A percentile compares a stretch with the other conserved stretches of the same genome.
These are phyloP conservation scores for Leccinum subtestaceum DNA, from an alignment of 768 basidiomycete species.

Conservation along the genomic window DNA sequence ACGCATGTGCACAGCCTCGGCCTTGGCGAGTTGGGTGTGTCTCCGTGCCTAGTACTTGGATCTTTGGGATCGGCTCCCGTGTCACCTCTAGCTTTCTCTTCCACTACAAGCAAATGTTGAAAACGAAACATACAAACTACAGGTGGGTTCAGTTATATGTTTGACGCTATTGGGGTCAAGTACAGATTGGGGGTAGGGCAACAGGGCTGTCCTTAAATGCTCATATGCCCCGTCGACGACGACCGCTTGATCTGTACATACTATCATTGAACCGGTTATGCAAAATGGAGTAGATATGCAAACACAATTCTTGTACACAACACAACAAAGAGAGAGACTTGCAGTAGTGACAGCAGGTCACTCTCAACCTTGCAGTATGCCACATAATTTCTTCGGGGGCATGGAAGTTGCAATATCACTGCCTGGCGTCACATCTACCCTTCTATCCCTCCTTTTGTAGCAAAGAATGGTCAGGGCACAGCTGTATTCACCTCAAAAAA, in stretches of 20 bases:
- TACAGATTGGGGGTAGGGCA: conserved; percentile 65
- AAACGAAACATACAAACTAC: conserved; percentile 10
- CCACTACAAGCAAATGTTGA: neutral
- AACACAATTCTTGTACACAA: too few relatives aligned
- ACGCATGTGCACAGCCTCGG: neutral
- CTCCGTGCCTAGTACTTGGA: neutral
- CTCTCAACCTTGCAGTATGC: too few relatives aligned
- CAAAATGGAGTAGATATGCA: too few relatives aligned
- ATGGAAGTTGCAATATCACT: too few relatives aligned
- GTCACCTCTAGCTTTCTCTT: neutral
- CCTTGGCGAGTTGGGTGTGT: neutral
- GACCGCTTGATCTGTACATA: conserved; percentile 58
- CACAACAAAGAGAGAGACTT: too few relatives aligned
- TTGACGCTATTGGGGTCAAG: conserved; percentile 55
- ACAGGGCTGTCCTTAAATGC: conserved; percentile 43
- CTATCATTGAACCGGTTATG: too few relatives aligned
- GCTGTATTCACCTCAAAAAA: too few relatives aligned
- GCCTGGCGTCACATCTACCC: too few relatives aligned
- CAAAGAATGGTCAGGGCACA: too few relatives aligned
- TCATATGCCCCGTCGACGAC: conserved; percentile 66
- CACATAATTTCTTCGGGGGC: too few relatives aligned
- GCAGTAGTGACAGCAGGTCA: too few relatives aligned
- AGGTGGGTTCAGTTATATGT: conserved; percentile 48
- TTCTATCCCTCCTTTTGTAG: too few relatives aligned
- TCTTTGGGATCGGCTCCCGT: neutral